Conservation (phyloP, 2,329 filamentous ascomycete species). For the Davidsoniella neocaledoniae region DNA sequence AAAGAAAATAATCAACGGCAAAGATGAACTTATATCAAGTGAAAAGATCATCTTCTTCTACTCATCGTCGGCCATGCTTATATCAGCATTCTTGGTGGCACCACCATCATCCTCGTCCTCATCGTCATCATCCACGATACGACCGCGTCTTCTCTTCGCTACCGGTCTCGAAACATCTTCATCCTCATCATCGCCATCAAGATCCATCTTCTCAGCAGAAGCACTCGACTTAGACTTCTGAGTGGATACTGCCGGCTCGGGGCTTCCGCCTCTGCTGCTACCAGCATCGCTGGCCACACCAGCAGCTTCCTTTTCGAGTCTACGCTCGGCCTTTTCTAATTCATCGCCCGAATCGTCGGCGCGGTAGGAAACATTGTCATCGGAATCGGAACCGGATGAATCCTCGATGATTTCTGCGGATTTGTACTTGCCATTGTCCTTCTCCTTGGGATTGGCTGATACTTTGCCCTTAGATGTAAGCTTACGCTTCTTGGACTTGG, state of each 20-base stretch:
- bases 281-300: background rate
- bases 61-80: conserved; percentile 10
- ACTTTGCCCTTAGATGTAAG: conserved; percentile 27
- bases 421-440: conserved; percentile 52
- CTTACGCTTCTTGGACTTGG: conserved; percentile 44
- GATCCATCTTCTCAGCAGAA: conserved; percentile 31
- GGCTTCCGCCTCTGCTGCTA: conserved; percentile 5
- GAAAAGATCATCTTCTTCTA: background rate
- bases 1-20: conserved; percentile 1
- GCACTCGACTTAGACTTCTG: background rate
- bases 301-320: conserved; percentile 16
- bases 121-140: conserved; percentile 33
- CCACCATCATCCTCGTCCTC: conserved; percentile 31
- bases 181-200: conserved; percentile 31
- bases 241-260: background rate
- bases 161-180: conserved; percentile 32
- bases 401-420: conserved; percentile 61
- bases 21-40: background rate
- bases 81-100: conserved; percentile 11
- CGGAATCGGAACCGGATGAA: conserved; percentile 22
- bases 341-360: conserved; percentile 17
- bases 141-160: conserved; percentile 25
- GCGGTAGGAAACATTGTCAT: conserved; percentile 16
- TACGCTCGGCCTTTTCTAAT: conserved; percentile 18
- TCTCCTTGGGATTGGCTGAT: conserved; percentile 22